Percentiles rank a stretch among this genome's conserved stretches.
Evolutionary conservation across 2,329 filamentous ascomycete genomes (phyloP).

Genomic region (Ophiostoma angusticollis): DNA sequence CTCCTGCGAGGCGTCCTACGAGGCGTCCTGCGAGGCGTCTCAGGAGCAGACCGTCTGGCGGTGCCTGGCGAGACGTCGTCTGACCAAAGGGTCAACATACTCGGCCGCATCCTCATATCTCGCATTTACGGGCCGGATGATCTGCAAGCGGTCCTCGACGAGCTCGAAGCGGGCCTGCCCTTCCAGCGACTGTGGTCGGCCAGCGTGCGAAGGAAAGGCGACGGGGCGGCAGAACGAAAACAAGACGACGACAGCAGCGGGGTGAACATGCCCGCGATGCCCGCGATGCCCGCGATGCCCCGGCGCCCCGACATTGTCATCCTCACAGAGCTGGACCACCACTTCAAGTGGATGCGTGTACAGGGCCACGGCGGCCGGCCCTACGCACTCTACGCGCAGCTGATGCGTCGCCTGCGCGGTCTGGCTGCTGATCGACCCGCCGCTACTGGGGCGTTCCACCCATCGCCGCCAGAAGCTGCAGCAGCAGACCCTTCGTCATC

Average conservation of each 20-base stretch:
- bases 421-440: constrained; percentile 1
- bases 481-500: not conserved
- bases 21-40: constrained; percentile 13
- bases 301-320: constrained; percentile 6
- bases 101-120: constrained; percentile 40
- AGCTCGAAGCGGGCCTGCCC: constrained; percentile 18
- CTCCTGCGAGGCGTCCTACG: constrained; percentile 28
- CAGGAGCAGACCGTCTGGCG: constrained; percentile 4
- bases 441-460: too few species aligned
- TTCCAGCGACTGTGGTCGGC: constrained; percentile 10
- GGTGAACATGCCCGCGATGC: too few species aligned
- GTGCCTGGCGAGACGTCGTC: too few species aligned
- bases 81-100: constrained; percentile 14
- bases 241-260: too few species aligned
- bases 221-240: too few species aligned
- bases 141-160: constrained; percentile 41
- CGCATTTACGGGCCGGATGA: constrained; percentile 47
- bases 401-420: constrained; percentile 11
- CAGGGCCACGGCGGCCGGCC: constrained; percentile 9
- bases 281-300: too few species aligned
- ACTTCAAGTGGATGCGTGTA: constrained; percentile 14
- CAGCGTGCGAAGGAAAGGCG: not conserved
- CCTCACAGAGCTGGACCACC: constrained; percentile 14
- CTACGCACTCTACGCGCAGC: constrained; percentile 11
- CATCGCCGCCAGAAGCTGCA: too few species aligned